Evolutionary conservation across 164 flowering plant genomes (phyloP).

Genomic region (Aristolochia californica): DNA sequence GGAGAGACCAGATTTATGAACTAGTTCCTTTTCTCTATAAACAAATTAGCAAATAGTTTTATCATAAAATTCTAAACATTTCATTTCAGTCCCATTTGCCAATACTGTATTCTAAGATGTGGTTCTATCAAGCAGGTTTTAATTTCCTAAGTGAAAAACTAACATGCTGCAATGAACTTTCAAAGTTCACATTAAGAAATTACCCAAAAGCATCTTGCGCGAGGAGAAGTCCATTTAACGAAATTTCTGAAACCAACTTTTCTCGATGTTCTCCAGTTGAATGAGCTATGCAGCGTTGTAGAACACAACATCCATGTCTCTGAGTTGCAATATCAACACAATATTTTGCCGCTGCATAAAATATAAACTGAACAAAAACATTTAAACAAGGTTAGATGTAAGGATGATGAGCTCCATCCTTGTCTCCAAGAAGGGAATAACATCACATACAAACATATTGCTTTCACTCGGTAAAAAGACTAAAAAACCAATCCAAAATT

Average conservation of each 20-base stretch:
- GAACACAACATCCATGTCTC: constrained; percentile 45
- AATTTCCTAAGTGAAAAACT: background rate
- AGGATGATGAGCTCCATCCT: too few species aligned
- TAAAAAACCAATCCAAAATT: too few species aligned
- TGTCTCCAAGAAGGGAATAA: too few species aligned
- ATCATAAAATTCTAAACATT: too few species aligned
- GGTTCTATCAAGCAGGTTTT: too few species aligned
- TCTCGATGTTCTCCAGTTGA: constrained; percentile 34
- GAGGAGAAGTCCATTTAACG: constrained; percentile 33
- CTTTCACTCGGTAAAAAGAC: too few species aligned
- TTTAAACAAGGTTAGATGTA: background rate
- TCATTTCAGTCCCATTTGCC: too few species aligned
- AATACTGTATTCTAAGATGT: too few species aligned
- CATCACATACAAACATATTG: too few species aligned
- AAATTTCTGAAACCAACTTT: constrained; percentile 30
- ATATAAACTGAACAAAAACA: constrained; percentile 31
- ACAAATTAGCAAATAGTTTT: too few species aligned
- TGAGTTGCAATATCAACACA: constrained; percentile 49
- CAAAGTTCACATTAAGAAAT: constrained; percentile 2
- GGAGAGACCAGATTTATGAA: too few species aligned
- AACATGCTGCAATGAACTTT: background rate
- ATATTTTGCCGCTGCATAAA: constrained; percentile 32
- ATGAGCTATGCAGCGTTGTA: constrained; percentile 36
- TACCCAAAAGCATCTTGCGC: constrained; percentile 57
- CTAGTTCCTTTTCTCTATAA: too few species aligned